Percentiles rank a stretch among this genome's conserved stretches.
These are phyloP conservation scores for Phaeosphaeria sp. DNA, from an alignment of 2,329 filamentous ascomycete genomes.

Conservation along the genomic window DNA sequence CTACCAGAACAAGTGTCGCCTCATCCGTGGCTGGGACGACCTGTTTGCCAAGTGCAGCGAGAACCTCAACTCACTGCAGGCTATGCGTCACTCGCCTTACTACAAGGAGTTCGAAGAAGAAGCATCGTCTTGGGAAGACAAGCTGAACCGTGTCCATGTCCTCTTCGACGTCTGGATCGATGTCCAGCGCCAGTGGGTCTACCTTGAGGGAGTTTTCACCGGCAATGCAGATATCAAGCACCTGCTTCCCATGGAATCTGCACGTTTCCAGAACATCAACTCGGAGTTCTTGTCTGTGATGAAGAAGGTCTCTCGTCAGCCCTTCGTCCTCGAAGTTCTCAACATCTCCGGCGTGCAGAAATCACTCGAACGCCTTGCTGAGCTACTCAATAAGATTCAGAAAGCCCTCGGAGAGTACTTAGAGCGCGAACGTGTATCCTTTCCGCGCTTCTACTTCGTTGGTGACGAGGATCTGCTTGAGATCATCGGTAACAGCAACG, in stretches of 20 bases:
- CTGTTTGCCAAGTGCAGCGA: conserved; percentile 98
- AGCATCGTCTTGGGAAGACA: conserved; percentile 95
- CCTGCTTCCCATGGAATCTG: conserved; percentile 92
- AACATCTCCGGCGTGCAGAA: conserved; percentile 96
- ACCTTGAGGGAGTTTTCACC: conserved; percentile 97
- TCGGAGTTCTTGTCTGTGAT: conserved; percentile 98
- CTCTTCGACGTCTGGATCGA: conserved; percentile 99
- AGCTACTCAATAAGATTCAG: conserved; percentile 97
- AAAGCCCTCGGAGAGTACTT: conserved; percentile 98
- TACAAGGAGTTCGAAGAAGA: conserved; percentile 99
- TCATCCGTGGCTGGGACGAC: conserved; percentile 98
- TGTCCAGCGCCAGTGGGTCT: conserved; percentile 99
- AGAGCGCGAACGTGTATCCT: conserved; percentile 95
- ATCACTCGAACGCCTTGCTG: conserved; percentile 92
- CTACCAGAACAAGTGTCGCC: conserved; percentile 96
- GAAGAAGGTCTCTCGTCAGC: conserved; percentile 98
- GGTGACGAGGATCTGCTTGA: conserved; percentile 97
- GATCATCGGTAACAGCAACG: conserved; percentile 99
- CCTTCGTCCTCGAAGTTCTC: conserved; percentile 93
- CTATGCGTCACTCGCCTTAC: conserved; percentile 98
- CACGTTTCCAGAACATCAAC: conserved; percentile 98
- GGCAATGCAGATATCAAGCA: conserved; percentile 99
- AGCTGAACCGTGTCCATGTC: conserved; percentile 94
- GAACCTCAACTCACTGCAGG: conserved; percentile 94
- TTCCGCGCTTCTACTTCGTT: conserved; percentile 99